These are phyloP conservation scores for Myxozyma mucilagina DNA, from an alignment of 805 yeast genomes.

Conservation along the genomic window DNA sequence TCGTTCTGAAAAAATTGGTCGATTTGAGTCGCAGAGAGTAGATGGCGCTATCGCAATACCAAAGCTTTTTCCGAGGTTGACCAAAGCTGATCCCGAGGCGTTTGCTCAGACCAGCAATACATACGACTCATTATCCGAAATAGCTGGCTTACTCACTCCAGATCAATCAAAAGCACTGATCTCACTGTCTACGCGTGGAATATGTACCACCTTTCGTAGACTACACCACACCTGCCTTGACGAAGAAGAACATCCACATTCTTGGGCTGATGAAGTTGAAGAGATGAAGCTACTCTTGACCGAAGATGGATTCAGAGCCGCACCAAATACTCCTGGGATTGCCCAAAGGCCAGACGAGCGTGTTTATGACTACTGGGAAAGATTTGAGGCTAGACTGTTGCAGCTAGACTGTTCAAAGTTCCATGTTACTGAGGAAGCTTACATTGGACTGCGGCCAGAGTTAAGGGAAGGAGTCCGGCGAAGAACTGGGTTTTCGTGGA, in stretches of 20 bases:
- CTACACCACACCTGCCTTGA: background rate
- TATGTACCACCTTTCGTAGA: background rate
- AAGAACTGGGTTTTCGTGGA: background rate
- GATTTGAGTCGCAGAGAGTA: no score
- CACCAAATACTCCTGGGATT: background rate
- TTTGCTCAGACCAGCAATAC: background rate
- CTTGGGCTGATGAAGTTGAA: background rate
- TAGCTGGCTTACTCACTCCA: background rate
- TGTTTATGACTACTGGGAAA: constrained; percentile 4
- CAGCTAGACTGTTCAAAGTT: background rate
- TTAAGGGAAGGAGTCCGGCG: constrained; percentile 5
- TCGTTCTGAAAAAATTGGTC: no score
- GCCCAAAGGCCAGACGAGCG: background rate
- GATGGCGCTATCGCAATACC: no score
- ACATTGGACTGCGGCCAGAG: constrained; percentile 3
- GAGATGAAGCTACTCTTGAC: background rate
- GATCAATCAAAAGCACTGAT: background rate
- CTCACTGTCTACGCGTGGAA: background rate
- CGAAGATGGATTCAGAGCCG: background rate
- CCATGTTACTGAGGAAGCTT: background rate
- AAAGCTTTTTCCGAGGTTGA: no score
- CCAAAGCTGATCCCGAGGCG: background rate
- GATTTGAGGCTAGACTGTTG: background rate
- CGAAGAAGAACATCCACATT: background rate
- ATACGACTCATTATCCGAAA: background rate